Base-by-base conservation (phyloP, 352 stramenopile species). In the Globisporangium recalcitrans region DNA sequence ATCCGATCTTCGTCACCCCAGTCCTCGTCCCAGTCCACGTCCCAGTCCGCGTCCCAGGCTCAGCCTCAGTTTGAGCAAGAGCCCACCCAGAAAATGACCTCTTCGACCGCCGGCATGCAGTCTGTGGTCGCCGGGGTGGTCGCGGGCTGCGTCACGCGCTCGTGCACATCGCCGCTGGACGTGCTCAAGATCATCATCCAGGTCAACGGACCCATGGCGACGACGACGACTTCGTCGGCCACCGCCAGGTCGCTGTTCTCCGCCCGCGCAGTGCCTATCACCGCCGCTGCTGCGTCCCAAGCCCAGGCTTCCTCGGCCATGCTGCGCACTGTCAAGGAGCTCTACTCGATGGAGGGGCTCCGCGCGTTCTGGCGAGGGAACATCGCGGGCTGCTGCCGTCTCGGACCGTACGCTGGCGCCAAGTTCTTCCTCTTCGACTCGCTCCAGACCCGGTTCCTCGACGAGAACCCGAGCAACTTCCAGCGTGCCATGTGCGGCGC, bases 181-280 rank as follows among this genome's bases (percentile, higher is more conserved):
- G 82, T 91, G 72, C 77, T 93, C 60, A 91, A 91, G 74, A 91
- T 93, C 69, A 67, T 91, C 21, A 88, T 93, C 52, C 84, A 93
- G 65, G 82, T 93, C 11, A 87, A 88, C 62, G 74, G 74, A 21
- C 68, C 77, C 13, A 51, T 64, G 13, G 62, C 70, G 4, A 21
- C 27, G 5, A 2, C 58, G 3, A 38, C 36, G 14, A n/a, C 44
- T 16, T 26, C 64, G 19, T 47, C 67, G 0, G 16, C 63, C 26
- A 16, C 64, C 2, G n/a, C 56, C 7, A 29, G 40, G 5, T 47
- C 46, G 3, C 19, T 63, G 26, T 42, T 56, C 51, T 31, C 58
- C 3, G 44, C 62, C 21, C 64, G 62, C 32, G 53, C 52, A n/a
- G n/a, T n/a, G 6, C 60, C 62, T 19, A 21, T 60, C 10, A 8